phyloP scores from a whole-genome alignment of 257 asterid genomes.

The Solanum chilense region DNA sequence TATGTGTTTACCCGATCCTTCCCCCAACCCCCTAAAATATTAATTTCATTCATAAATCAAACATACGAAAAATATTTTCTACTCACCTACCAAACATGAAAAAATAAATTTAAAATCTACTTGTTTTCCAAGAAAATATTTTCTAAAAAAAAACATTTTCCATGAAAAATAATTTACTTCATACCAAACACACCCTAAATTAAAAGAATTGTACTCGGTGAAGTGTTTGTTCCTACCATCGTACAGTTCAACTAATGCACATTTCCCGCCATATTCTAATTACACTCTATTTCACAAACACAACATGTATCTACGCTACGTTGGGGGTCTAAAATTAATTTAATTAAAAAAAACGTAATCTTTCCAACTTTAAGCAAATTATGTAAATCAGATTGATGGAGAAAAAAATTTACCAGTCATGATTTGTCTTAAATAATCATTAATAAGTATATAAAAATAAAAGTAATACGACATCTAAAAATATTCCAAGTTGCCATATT shows the following conservation, averaged over 20 bases:
- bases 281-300: neutral
- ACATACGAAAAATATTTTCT: no score
- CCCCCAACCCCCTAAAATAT: no score
- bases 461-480: neutral
- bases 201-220: neutral
- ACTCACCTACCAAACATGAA: no score
- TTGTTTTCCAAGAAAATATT: no score
- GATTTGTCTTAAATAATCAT: neutral
- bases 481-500: neutral
- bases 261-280: neutral
- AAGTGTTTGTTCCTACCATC: neutral
- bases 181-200: no score
- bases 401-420: neutral
- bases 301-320: neutral
- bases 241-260: neutral
- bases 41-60: no score
- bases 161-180: no score
- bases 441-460: neutral
- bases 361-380: neutral
- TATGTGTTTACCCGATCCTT: no score
- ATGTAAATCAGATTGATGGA: neutral
- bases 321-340: neutral
- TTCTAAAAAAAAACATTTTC: no score
- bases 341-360: neutral
- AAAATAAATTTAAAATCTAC: no score